Conservation (phyloP, 768 basidiomycete genomes). For the Termitomyces sp. region DNA sequence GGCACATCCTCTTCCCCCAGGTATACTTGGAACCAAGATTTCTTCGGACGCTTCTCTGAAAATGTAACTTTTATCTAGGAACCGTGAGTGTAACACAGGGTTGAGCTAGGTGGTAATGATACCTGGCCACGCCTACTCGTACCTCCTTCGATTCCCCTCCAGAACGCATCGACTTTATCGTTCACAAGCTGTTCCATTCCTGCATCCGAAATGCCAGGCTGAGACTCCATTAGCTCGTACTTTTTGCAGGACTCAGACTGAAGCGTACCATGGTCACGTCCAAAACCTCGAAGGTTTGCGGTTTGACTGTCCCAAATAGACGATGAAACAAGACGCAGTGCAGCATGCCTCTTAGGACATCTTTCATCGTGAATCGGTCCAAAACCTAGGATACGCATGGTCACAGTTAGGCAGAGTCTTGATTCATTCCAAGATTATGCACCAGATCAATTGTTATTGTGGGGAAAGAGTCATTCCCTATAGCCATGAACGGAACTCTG, state of each 20-base stretch:
- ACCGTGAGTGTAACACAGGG: background rate
- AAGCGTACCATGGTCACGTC: slow-evolving; percentile 77
- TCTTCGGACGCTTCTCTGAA: slow-evolving; percentile 73
- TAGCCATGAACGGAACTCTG: slow-evolving; percentile 7
- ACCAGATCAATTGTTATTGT: slow-evolving; percentile 16
- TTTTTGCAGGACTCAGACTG: too few species aligned
- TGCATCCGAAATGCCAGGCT: slow-evolving; percentile 78
- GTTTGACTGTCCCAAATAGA: slow-evolving; percentile 75
- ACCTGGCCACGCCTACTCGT: slow-evolving; percentile 70
- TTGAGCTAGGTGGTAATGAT: background rate
- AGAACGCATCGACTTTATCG: slow-evolving; percentile 75
- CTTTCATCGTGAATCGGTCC: slow-evolving; percentile 68
- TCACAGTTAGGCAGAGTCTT: slow-evolving; percentile 3
- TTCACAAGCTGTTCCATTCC: slow-evolving; percentile 69
- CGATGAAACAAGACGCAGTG: slow-evolving; percentile 84
- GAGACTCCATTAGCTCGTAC: background rate
- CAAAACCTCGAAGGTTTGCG: slow-evolving; percentile 72
- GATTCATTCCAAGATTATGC: slow-evolving; percentile 3
- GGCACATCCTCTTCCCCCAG: slow-evolving; percentile 78
- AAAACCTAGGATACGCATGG: slow-evolving; percentile 46
- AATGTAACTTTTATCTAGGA: slow-evolving; percentile 67
- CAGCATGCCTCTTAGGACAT: slow-evolving; percentile 72
- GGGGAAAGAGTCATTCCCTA: slow-evolving; percentile 8
- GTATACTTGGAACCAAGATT: slow-evolving; percentile 73
- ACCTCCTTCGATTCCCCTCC: slow-evolving; percentile 69